Percentiles rank a stretch among this genome's conserved stretches.
Evolutionary conservation across 1,139 yeast genomes (phyloP).

Genomic region (Fermentozyma sake): DNA sequence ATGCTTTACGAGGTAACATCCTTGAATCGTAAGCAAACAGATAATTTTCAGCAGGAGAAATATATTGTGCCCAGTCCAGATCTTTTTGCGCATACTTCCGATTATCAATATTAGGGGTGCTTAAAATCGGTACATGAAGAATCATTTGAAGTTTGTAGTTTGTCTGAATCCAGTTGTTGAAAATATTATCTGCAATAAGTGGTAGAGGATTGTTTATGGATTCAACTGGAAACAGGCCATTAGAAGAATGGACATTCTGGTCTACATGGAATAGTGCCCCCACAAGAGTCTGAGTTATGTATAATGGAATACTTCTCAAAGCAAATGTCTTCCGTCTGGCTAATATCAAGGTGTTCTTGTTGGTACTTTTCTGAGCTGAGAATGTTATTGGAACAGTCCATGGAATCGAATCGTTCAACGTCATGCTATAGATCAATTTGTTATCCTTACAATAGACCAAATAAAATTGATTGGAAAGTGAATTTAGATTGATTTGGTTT

Average conservation of each 20-base stretch:
- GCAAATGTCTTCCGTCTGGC: constrained; percentile 25
- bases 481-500: constrained; percentile 16
- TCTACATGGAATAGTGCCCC: constrained; percentile 18
- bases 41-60: constrained; percentile 18
- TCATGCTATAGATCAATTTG: constrained; percentile 21
- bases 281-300: constrained; percentile 21
- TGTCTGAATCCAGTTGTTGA: constrained; percentile 27
- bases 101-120: constrained; percentile 28
- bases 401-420: constrained; percentile 9
- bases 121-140: constrained; percentile 28
- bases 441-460: constrained; percentile 29
- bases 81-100: too few relatives aligned
- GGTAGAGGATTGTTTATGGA: constrained; percentile 11
- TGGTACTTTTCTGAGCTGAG: constrained; percentile 1
- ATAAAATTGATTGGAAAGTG: constrained; percentile 15
- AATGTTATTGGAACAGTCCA: constrained; percentile 7
- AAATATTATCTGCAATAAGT: constrained; percentile 23
- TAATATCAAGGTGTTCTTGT: constrained; percentile 7
- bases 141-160: constrained; percentile 14
- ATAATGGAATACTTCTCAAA: constrained; percentile 19
- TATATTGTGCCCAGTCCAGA: constrained; percentile 21
- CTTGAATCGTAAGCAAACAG: constrained; percentile 6
- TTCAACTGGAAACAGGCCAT: too few relatives aligned
- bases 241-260: too few relatives aligned
- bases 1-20: constrained; percentile 3